These are phyloP conservation scores for Verticillium isaacii DNA, from an alignment of 2,329 filamentous ascomycete species.

Conservation along the genomic window DNA sequence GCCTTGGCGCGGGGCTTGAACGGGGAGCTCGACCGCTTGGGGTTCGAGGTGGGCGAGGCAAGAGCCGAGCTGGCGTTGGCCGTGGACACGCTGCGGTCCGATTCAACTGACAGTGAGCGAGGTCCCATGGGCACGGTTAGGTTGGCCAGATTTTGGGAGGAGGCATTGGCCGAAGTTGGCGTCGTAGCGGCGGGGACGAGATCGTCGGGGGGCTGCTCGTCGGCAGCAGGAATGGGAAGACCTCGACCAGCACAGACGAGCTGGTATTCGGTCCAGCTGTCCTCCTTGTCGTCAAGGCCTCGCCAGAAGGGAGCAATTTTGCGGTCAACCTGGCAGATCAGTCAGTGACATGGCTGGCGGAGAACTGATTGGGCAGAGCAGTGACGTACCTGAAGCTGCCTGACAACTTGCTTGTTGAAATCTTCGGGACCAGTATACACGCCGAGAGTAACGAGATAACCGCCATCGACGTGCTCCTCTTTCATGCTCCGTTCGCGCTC, in stretches of 20 bases:
- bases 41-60: conserved; percentile 44
- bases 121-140: conserved; percentile 76
- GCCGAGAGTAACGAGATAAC: conserved; percentile 89
- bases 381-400: conserved; percentile 75
- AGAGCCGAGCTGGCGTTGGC: conserved; percentile 49
- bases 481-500: conserved; percentile 87
- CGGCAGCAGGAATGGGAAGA: conserved; percentile 75
- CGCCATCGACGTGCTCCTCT: conserved; percentile 91
- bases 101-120: conserved; percentile 73
- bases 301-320: conserved; percentile 93
- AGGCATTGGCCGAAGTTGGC: conserved; percentile 41
- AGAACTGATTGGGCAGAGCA: not conserved
- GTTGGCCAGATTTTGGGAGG: conserved; percentile 60
- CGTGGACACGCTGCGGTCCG: conserved; percentile 62
- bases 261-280: conserved; percentile 91
- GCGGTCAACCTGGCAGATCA: conserved; percentile 70
- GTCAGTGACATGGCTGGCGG: conserved; percentile 9
- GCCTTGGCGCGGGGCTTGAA: conserved; percentile 87
- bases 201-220: conserved; percentile 72
- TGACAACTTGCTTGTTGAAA: conserved; percentile 82
- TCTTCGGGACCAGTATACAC: conserved; percentile 91
- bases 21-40: conserved; percentile 47
- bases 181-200: conserved; percentile 43
- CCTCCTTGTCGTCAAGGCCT: conserved; percentile 82
- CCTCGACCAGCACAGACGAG: conserved; percentile 87